Evolutionary conservation across 2,329 filamentous ascomycete species (phyloP).

Genomic region (Rachicladosporium sp.): DNA sequence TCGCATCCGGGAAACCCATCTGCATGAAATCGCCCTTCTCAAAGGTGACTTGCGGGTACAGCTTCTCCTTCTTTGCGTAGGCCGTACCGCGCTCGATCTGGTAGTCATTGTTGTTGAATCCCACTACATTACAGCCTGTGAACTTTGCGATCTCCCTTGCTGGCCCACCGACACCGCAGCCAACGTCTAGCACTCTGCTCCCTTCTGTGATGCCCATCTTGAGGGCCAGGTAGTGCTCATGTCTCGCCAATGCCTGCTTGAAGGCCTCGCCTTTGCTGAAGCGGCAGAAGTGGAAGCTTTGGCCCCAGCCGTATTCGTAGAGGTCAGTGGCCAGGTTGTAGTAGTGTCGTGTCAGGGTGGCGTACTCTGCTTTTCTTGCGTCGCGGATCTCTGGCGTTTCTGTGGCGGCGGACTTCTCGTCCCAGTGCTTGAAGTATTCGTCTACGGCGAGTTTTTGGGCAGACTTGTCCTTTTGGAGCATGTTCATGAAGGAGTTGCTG

Average conservation of each 20-base stretch:
- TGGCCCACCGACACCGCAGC: conserved; percentile 91
- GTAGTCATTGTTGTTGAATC: conserved; percentile 98
- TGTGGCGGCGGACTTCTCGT: conserved; percentile 63
- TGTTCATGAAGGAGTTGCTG: conserved; percentile 70
- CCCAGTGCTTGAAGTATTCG: conserved; percentile 95
- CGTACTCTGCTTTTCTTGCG: conserved; percentile 71
- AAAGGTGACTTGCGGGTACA: conserved; percentile 68
- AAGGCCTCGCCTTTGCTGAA: conserved; percentile 81
- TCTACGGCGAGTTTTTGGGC: conserved; percentile 74
- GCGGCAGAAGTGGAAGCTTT: conserved; percentile 95
- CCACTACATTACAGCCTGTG: conserved; percentile 75
- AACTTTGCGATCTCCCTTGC: conserved; percentile 96
- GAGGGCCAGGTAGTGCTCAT: conserved; percentile 95
- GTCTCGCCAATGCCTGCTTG: conserved; percentile 80
- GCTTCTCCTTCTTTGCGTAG: conserved; percentile 70
- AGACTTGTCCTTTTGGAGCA: conserved; percentile 68
- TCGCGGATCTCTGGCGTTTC: conserved; percentile 78
- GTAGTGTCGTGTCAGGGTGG: conserved; percentile 82
- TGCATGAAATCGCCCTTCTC: conserved; percentile 99
- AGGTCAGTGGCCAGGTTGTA: conserved; percentile 23
- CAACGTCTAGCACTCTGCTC: conserved; percentile 89
- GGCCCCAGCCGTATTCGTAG: conserved; percentile 82
- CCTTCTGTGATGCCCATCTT: conserved; percentile 73
- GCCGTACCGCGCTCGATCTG: conserved; percentile 87
- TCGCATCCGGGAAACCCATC: conserved; percentile 88